These are phyloP conservation scores for Volvox africanus DNA, from an alignment of 139 green algal genomes.

Conservation along the genomic window DNA sequence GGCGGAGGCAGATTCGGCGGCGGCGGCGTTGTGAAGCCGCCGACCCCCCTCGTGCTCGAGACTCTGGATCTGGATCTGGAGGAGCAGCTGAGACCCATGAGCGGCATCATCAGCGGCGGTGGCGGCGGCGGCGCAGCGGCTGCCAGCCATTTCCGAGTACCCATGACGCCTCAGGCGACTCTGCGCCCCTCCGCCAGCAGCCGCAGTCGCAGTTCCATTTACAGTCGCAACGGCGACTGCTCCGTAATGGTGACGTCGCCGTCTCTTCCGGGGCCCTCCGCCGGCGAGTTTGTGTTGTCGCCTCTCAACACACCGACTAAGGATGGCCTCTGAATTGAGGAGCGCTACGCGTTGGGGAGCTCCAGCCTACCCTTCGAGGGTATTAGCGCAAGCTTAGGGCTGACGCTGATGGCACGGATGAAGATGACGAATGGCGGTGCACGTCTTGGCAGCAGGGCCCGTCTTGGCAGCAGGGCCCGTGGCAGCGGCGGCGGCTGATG, in stretches of 20 bases:
- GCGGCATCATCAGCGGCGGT: background rate
- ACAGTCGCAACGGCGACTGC: background rate
- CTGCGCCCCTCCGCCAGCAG: background rate
- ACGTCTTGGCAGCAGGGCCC: background rate
- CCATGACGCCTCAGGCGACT: background rate
- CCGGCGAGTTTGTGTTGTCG: background rate
- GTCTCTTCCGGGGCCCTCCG: background rate
- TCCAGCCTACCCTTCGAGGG: background rate
- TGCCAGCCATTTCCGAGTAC: background rate
- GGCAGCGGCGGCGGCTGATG: no score
- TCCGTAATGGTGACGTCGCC: background rate
- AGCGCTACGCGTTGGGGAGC: background rate
- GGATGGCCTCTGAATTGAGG: background rate
- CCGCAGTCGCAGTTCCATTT: background rate
- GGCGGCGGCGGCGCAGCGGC: background rate
- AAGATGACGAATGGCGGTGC: background rate
- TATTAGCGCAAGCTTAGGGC: background rate
- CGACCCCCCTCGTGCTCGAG: background rate
- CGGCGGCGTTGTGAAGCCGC: background rate
- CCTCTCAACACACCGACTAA: background rate
- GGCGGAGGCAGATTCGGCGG: background rate
- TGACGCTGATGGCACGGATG: background rate
- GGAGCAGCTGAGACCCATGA: background rate
- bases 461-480: background rate
- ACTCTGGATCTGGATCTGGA: background rate